phyloP scores from a whole-genome alignment of 768 basidiomycete species.

The Leccinum fibrillosum region DNA sequence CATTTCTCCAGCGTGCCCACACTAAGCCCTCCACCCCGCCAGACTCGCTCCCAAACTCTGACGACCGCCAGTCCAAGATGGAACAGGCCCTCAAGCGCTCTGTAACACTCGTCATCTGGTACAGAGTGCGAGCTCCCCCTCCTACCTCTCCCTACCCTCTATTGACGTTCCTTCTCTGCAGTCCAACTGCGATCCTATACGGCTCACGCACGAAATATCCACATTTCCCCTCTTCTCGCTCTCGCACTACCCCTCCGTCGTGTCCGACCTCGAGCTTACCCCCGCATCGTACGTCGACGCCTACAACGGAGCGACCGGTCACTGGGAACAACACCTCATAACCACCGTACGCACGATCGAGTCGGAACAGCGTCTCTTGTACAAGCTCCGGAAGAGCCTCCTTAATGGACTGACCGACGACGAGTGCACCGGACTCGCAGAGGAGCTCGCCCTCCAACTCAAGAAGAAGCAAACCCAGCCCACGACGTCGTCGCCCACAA shows the following conservation, averaged over 20 bases:
- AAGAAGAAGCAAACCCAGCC: constrained; percentile 16
- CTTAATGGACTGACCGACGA: constrained; percentile 54
- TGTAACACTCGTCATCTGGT: constrained; percentile 68
- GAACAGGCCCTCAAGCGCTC: constrained; percentile 46
- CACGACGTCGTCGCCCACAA: constrained; percentile 5
- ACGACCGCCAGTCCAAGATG: constrained; percentile 31
- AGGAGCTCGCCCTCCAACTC: constrained; percentile 52
- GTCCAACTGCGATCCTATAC: constrained; percentile 53
- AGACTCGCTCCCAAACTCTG: constrained; percentile 4
- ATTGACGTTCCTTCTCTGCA: constrained; percentile 21
- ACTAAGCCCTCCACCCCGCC: constrained; percentile 12
- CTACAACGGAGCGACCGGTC: constrained; percentile 48
- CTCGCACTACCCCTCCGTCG: constrained; percentile 47
- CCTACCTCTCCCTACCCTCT: neutral
- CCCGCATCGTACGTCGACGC: constrained; percentile 57
- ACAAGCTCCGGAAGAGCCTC: constrained; percentile 56
- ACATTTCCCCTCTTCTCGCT: constrained; percentile 68
- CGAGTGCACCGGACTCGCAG: constrained; percentile 53
- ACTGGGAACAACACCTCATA: constrained; percentile 69
- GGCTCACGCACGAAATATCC: constrained; percentile 53
- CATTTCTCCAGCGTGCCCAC: constrained; percentile 10
- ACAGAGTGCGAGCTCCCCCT: constrained; percentile 43
- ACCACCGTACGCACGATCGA: constrained; percentile 56
- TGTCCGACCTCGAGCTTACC: constrained; percentile 52
- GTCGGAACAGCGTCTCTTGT: constrained; percentile 59